These are phyloP conservation scores for Carex littledalei DNA, from an alignment of 176 grass and related monocot species.

Conservation along the genomic window DNA sequence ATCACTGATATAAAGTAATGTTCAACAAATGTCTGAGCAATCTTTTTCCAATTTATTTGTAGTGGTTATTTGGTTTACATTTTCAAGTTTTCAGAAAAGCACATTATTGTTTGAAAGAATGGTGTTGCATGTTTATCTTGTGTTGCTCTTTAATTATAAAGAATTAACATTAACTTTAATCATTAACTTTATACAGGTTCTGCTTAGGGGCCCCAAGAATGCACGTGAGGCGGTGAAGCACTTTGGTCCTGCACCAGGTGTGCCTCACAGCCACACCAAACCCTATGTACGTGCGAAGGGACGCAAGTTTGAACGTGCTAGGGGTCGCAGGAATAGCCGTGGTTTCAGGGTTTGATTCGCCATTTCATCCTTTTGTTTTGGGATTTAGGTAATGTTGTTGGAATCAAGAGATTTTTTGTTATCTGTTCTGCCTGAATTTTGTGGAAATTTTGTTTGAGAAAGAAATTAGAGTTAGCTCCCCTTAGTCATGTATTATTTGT, in stretches of 20 bases:
- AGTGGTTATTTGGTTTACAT: background rate
- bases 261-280: conserved; percentile 75
- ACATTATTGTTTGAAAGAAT: background rate
- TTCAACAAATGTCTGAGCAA: conserved; percentile 55
- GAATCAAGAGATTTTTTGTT: background rate
- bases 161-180: background rate
- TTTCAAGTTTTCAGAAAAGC: background rate
- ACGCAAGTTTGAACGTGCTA: conserved; percentile 68
- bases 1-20: conserved; percentile 41
- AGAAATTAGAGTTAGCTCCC: background rate
- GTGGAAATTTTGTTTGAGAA: background rate
- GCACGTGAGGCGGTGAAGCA: conserved; percentile 77
- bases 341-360: conserved; percentile 55
- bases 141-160: background rate
- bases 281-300: conserved; percentile 72
- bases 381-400: background rate
- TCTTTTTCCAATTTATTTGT: background rate
- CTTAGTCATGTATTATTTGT: background rate
- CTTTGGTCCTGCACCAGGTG: conserved; percentile 69
- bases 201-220: conserved; percentile 74
- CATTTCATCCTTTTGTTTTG: background rate
- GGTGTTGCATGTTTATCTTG: background rate
- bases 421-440: background rate
- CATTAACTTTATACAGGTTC: conserved; percentile 17
- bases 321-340: conserved; percentile 67